Base-by-base conservation (phyloP, 2,329 filamentous ascomycete genomes). In the Xylaria sp. region DNA sequence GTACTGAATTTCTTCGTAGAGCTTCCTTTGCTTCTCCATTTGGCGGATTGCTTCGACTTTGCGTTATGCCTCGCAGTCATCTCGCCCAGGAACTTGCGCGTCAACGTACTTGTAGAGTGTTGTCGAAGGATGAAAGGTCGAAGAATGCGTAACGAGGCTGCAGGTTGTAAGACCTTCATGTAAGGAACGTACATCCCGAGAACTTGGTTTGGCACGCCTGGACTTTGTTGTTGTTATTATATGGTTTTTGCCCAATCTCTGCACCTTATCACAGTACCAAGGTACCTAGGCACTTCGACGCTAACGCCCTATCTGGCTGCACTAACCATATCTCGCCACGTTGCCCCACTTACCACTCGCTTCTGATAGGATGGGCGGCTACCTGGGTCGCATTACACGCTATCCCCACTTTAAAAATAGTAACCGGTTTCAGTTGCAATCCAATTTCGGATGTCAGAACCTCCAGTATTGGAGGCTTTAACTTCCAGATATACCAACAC, bases 21-120 rank as follows among this genome's bases (percentile, higher is more conserved):
- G 12, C 2, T 15, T 44, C 48, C 65, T 54, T 34, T 63, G 60
- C 39, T 32, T 64, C 65, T 68, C 60, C 60, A 68, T 68, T 56
- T 68, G 65, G 37, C 37, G 10, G 65, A 55, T 50, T 46, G 65
- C 55, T 55, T 68, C 54, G 60, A 55, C 60, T 56, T 68, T 37
- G 46, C 25, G 48, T 32, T n/a, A 23, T 50, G 59, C 50, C 46
- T 68, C 37, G n/a, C 60, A 52, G 37, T 48, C 65, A 60, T 68
- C 46, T 63, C 60, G 55, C 12, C 13, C 12, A 41, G 12, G 54
- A 63, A 50, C 55, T 56, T 68, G 60, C 65, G 65, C 60, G 60
- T 60, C 55, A 68, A 68, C 12, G 60, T 25, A 54, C 48, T 55
- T 18, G 46, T 37, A 34, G 59, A 67, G 60, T 32, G 48, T 48